A percentile compares a stretch with the other conserved stretches of the same genome.
These are phyloP conservation scores for Leccinum barrowsii DNA, from an alignment of 768 basidiomycete species.

Conservation along the genomic window DNA sequence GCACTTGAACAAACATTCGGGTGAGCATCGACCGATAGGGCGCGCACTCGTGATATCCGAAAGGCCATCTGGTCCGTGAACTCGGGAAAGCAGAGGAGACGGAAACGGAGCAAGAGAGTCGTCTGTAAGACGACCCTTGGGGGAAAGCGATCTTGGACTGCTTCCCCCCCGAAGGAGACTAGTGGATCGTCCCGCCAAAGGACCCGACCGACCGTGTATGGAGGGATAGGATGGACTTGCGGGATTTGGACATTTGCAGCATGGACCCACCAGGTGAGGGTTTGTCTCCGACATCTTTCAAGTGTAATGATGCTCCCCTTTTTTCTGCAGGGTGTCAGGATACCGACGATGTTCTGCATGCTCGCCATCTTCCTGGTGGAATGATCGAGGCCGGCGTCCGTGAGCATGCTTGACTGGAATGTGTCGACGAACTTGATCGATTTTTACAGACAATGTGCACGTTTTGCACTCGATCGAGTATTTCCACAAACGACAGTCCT, in stretches of 20 bases:
- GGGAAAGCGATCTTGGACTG: conserved; percentile 90
- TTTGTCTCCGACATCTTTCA: conserved; percentile 5
- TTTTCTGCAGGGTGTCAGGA: conserved; percentile 71
- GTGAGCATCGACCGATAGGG: conserved; percentile 78
- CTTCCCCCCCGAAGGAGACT: conserved; percentile 83
- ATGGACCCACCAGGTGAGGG: conserved; percentile 89
- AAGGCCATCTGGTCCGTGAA: conserved; percentile 93
- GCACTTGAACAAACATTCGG: conserved; percentile 84
- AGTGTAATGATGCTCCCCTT: not conserved
- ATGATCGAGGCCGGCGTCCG: conserved; percentile 97
- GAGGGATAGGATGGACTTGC: conserved; percentile 83
- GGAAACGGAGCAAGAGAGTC: conserved; percentile 92
- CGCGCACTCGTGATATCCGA: conserved; percentile 81
- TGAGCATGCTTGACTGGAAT: conserved; percentile 45
- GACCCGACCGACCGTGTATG: conserved; percentile 50
- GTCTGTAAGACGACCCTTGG: conserved; percentile 93
- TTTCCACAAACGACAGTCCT: too few relatives aligned
- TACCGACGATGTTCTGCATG: conserved; percentile 58
- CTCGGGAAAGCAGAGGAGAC: conserved; percentile 91
- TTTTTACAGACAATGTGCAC: conserved; percentile 83
- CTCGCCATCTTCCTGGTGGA: conserved; percentile 80
- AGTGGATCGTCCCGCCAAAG: conserved; percentile 90
- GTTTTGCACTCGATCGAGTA: conserved; percentile 68
- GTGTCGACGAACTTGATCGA: not conserved
- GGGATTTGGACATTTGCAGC: conserved; percentile 85